phyloP scores from a whole-genome alignment of 108 stramenopile species.

The Cyclotella choctawhatcheeana region DNA sequence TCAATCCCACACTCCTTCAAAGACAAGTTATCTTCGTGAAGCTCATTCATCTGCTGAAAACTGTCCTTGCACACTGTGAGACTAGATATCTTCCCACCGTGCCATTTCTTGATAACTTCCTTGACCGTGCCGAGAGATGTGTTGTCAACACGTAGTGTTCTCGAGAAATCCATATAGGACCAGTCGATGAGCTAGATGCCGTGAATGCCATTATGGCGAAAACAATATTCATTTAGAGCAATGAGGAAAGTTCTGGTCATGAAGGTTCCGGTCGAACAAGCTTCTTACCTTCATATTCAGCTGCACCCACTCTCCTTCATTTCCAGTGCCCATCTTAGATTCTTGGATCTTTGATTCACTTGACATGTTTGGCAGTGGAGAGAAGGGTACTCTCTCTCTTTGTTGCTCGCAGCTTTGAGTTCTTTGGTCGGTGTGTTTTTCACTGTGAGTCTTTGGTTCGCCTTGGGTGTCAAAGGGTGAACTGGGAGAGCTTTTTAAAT shows the following conservation, averaged over 20 bases:
- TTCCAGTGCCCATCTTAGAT: background rate
- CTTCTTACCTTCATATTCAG: slow-evolving; percentile 50
- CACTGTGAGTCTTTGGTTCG: too few relatives aligned
- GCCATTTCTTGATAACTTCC: slow-evolving; percentile 50
- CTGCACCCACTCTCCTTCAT: slow-evolving; percentile 30
- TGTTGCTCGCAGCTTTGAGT: too few relatives aligned
- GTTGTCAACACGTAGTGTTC: slow-evolving; percentile 26
- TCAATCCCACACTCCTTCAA: slow-evolving; percentile 29
- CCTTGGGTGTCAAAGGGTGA: too few relatives aligned
- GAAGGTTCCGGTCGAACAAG: background rate
- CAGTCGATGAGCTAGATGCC: slow-evolving; percentile 38
- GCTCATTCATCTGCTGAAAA: slow-evolving; percentile 33
- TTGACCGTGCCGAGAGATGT: slow-evolving; percentile 31
- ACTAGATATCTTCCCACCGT: slow-evolving; percentile 31
- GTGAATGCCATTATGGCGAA: background rate
- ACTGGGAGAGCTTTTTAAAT: too few relatives aligned
- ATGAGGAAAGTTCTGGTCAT: background rate
- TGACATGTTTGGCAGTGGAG: background rate
- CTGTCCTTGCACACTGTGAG: slow-evolving; percentile 37
- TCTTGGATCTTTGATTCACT: background rate
- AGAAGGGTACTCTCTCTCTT: too few relatives aligned
- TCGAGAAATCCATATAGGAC: slow-evolving; percentile 42
- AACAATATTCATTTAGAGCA: background rate
- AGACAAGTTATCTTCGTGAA: slow-evolving; percentile 28
- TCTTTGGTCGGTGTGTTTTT: too few relatives aligned